Evolutionary conservation across 108 stramenopile species (phyloP).

Genomic region (Nannochloropsis gaditana): DNA sequence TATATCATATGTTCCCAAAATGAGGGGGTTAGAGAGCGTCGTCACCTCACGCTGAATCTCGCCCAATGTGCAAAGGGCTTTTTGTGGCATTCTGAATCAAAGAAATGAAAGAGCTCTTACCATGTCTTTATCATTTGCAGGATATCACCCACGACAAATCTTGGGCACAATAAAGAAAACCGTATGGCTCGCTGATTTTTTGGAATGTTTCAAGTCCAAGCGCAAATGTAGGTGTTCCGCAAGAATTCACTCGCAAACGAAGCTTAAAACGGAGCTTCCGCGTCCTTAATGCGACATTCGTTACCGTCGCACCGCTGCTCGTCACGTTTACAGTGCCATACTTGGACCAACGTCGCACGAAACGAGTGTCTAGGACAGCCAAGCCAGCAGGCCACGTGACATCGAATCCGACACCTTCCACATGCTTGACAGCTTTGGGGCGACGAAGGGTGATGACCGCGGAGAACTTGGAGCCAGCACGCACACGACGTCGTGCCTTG

Average conservation of each 20-base stretch:
- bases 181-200: neutral
- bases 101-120: too few relatives aligned
- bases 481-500: neutral
- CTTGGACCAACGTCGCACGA: neutral
- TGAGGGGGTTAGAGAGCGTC: too few relatives aligned
- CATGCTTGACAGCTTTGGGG: neutral
- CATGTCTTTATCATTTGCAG: neutral
- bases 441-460: constrained; percentile 1
- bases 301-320: neutral
- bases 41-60: too few relatives aligned
- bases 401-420: neutral
- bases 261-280: constrained; percentile 11
- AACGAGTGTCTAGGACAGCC: neutral
- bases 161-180: neutral
- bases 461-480: constrained; percentile 11
- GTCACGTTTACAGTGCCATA: constrained; percentile 4
- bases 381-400: neutral
- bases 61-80: too few relatives aligned
- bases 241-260: neutral
- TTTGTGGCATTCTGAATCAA: too few relatives aligned
- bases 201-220: constrained; percentile 12
- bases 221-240: constrained; percentile 2
- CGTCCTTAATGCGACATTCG: neutral
- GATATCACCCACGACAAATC: neutral
- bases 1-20: too few relatives aligned